Evolutionary conservation across 768 basidiomycete species (phyloP), one percentile per base, ranked within the genome.

Genomic region (Russula sp.): DNA sequence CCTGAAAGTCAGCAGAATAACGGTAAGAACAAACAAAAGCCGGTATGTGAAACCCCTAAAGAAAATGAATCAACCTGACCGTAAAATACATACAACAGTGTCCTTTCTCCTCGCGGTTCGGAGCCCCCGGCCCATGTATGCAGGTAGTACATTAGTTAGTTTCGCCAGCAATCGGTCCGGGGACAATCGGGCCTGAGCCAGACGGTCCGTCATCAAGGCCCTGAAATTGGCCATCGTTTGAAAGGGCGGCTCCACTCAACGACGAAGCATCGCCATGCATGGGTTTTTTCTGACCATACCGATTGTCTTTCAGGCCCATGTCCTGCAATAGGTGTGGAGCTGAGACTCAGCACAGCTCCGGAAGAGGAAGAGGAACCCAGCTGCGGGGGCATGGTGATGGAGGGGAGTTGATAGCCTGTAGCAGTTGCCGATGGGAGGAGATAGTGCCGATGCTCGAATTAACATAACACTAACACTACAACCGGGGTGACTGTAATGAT

Each of bases 341-440:
- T 34, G 11, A 59, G 32, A 53, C 18, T 5, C 13, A 44, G 40
- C 26, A 28, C 38, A 30, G 4, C 20, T 22, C 36, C 59, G 9
- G 44, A 22, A 38, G 34, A n/a, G 13, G n/a, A n/a, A n/a, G n/a
- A n/a, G n/a, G 46, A 40, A 36, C 34, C 46, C 18, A 51, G 20
- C 14, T 20, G 55, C 2, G 22, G 20, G 16, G 58, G 49, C 11
- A 50, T 52, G 65, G 20, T 13, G 66, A 56, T 51, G 61, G 8
- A 24, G 61, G 38, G 18, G 65, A 13, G 13, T 67, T 61, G 28
- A 54, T 18, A 6, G 46, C 55, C 20, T 66, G 62, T 22, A 61
- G 58, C 2, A 57, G 58, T 16, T 44, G 32, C 40, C 61, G 49
- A 30, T 30, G 28, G 28, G 28, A 30, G 28, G 28, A 30, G 28